Percentiles rank a stretch among this genome's conserved stretches.
Evolutionary conservation across 2,329 filamentous ascomycete genomes (phyloP).

Genomic region (Colletotrichum sojae): DNA sequence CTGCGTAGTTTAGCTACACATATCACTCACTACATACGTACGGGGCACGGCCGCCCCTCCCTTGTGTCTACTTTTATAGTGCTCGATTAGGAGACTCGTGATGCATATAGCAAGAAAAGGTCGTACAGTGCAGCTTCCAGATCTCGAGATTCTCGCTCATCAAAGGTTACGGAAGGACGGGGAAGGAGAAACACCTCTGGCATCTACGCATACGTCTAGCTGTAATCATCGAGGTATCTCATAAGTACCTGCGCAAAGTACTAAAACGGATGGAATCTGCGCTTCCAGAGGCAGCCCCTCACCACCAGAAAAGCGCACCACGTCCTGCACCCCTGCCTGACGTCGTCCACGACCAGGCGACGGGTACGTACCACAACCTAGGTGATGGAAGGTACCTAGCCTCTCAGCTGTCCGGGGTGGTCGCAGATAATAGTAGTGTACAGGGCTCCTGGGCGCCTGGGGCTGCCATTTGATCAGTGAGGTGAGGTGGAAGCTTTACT

Average conservation of each 20-base stretch:
- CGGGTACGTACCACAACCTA: conserved; percentile 24
- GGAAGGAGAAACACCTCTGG: neutral
- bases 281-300: conserved; percentile 17
- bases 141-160: neutral
- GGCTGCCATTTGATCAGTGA: conserved; percentile 26
- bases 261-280: too few relatives aligned
- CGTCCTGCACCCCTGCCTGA: conserved; percentile 37
- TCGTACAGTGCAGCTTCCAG: neutral
- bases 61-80: neutral
- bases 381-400: conserved; percentile 3
- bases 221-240: neutral
- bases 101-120: neutral
- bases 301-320: conserved; percentile 13
- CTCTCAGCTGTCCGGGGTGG: conserved; percentile 7
- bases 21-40: too few relatives aligned
- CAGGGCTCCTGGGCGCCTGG: conserved; percentile 29
- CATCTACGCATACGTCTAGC: neutral
- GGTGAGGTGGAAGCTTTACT: conserved; percentile 14
- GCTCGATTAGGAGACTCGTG: neutral
- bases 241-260: neutral
- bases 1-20: conserved; percentile 14
- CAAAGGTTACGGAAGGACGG: neutral
- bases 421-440: conserved; percentile 25
- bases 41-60: conserved; percentile 7
- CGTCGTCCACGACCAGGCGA: conserved; percentile 7